Conservation (phyloP, 371 early-diverging fungal species). For the Coemansia sp. region DNA sequence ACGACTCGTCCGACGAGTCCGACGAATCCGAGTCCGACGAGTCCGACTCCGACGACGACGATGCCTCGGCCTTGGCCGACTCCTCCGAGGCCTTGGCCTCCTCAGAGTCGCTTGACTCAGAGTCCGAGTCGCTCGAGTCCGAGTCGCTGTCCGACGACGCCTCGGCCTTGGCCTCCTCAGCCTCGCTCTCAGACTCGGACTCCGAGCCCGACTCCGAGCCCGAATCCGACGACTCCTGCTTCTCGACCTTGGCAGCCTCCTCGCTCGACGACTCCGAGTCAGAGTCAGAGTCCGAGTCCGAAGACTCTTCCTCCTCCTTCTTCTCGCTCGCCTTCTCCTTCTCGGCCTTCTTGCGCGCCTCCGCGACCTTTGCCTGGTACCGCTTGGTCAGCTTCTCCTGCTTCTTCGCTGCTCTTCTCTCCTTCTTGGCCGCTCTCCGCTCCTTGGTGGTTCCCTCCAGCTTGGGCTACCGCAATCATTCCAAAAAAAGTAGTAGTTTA, state of each 20-base stretch:
- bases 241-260: constrained; percentile 3
- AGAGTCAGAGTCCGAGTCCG: constrained; percentile 9
- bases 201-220: not conserved
- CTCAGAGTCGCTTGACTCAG: not conserved
- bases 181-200: constrained; percentile 5
- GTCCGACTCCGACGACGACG: constrained; percentile 10
- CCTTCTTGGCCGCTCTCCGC: constrained; percentile 9
- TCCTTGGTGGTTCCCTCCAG: not conserved
- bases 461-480: not conserved
- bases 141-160: constrained; percentile 5
- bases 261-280: not conserved
- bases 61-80: not conserved
- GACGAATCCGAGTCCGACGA: constrained; percentile 4
- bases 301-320: constrained; percentile 2
- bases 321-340: constrained; percentile 4
- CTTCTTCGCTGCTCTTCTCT: constrained; percentile 2
- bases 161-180: not conserved
- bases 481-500: constrained; percentile 1
- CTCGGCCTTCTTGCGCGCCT: constrained; percentile 1
- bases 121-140: constrained; percentile 4
- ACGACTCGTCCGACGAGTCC: not conserved
- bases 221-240: not conserved
- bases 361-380: not conserved
- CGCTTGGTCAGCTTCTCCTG: not conserved
- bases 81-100: not conserved